phyloP scores from a whole-genome alignment of 1,284 basidiomycete genomes.

The Rhodotorula mucilaginosa region DNA sequence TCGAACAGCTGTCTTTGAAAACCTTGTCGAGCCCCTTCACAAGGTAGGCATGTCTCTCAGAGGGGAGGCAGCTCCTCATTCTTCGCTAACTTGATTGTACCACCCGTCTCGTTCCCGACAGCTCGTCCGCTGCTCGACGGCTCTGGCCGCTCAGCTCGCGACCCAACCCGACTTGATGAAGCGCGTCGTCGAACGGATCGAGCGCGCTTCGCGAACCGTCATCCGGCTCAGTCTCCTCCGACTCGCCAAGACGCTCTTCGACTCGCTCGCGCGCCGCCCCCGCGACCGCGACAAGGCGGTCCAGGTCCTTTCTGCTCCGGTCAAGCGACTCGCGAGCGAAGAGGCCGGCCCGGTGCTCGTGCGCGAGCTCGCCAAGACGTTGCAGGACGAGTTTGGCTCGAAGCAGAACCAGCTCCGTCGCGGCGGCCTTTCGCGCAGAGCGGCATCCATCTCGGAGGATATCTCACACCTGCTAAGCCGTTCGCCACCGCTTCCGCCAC shows the following conservation, averaged over 20 bases:
- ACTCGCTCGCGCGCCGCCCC: slow-evolving; percentile 59
- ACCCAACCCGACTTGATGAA: slow-evolving; percentile 75
- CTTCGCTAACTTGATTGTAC: neutral
- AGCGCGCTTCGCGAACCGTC: slow-evolving; percentile 70
- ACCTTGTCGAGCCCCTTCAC: slow-evolving; percentile 73
- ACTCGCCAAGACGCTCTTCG: slow-evolving; percentile 79
- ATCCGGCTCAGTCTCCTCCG: slow-evolving; percentile 85
- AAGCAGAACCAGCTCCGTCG: neutral
- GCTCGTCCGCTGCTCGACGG: slow-evolving; percentile 75
- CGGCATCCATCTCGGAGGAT: neutral
- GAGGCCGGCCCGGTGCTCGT: slow-evolving; percentile 85
- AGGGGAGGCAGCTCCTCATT: neutral
- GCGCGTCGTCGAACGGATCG: slow-evolving; percentile 79
- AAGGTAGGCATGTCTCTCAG: slow-evolving; percentile 30
- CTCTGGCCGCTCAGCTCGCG: slow-evolving; percentile 71
- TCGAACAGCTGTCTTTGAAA: slow-evolving; percentile 90
- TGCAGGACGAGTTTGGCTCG: slow-evolving; percentile 47
- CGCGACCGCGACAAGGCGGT: slow-evolving; percentile 79
- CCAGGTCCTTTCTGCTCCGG: slow-evolving; percentile 69
- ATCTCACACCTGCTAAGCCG: neutral
- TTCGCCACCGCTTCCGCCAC: neutral
- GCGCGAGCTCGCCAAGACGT: slow-evolving; percentile 78
- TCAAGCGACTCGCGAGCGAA: slow-evolving; percentile 70
- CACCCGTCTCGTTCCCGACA: slow-evolving; percentile 46
- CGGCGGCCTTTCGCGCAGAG: neutral